These are phyloP conservation scores for Actinomucor elegans DNA, from an alignment of 371 early-diverging fungal genomes.

Conservation along the genomic window DNA sequence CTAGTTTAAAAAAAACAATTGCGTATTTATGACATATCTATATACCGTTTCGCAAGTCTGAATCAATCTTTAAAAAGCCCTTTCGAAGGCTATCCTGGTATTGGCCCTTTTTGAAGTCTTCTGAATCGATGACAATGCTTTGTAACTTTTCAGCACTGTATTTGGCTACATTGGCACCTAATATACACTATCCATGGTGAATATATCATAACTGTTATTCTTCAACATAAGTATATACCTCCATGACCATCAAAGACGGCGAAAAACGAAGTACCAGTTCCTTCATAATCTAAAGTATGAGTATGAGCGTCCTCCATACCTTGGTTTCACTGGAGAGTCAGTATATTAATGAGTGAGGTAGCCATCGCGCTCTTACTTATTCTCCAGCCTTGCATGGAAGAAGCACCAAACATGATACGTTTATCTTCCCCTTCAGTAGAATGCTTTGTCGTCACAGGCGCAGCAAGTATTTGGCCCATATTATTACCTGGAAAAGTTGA, in stretches of 20 bases:
- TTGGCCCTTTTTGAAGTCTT: conserved; percentile 63
- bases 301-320: conserved; percentile 98
- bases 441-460: conserved; percentile 90
- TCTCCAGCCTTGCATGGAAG: conserved; percentile 98
- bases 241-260: conserved; percentile 98
- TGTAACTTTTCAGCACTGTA: conserved; percentile 81
- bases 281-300: conserved; percentile 70
- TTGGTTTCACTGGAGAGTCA: too few species aligned
- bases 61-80: conserved; percentile 83
- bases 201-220: neutral
- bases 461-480: conserved; percentile 96
- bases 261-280: conserved; percentile 75
- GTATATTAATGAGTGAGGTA: too few species aligned
- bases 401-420: conserved; percentile 80
- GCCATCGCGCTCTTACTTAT: conserved; percentile 64
- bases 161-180: conserved; percentile 78
- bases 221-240: too few species aligned
- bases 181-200: neutral
- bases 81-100: conserved; percentile 71
- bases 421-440: conserved; percentile 71
- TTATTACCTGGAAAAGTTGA: conserved; percentile 19
- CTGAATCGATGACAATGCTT: conserved; percentile 61
- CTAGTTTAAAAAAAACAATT: neutral
- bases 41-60: conserved; percentile 69
- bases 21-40: neutral